Evolutionary conservation across 2,329 filamentous ascomycete genomes (phyloP), one percentile per base, ranked within the genome.

Genomic region (Bipolaris zeicola): DNA sequence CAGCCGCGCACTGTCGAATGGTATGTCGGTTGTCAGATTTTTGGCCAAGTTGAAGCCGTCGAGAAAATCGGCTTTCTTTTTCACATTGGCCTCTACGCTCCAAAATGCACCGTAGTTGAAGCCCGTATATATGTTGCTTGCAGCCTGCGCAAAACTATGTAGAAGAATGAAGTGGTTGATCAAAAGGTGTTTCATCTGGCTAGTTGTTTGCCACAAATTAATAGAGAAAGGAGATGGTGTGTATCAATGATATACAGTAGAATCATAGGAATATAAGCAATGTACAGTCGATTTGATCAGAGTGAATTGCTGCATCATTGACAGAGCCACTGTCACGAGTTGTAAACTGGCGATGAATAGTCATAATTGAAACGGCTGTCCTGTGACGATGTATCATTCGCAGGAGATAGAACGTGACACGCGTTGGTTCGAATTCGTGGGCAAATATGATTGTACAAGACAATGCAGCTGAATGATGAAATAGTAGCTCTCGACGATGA

Each of bases 1-100:
- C 22, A 91, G 80, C 53, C 89, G 86, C 24, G 87, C 88, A 58
- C 84, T 87, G 67, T 80, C 87, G 79, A 89, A 91, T 44, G 83
- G 84, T 6, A 81, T 77, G 31, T 87, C 43, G 6, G 62, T 64
- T 20, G 56, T 58, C 13, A 72, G 62, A 16, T 57, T 67, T 13
- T 64, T 57, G 1, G 68, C 68, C 2, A 65, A 44, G 24, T 61
- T 59, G 51, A 72, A 74, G 24, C 55, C 53, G 8, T 63, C 52
- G 16, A 57, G 44, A 46, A 70, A 72, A 38, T 73, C 67, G 10
- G 46, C 57, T 31, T 66, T 64, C 38, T 36, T 48, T 38, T 72
- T 73, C 8, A 42, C 50, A 5, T 66, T 66, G 16, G 26, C 22
- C 13, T 54, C 34, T 0, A 34, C 18, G 34, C 45, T 24, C 69